These are phyloP conservation scores for Buxus sempervirens DNA, from an alignment of 164 flowering plant genomes.

Conservation along the genomic window DNA sequence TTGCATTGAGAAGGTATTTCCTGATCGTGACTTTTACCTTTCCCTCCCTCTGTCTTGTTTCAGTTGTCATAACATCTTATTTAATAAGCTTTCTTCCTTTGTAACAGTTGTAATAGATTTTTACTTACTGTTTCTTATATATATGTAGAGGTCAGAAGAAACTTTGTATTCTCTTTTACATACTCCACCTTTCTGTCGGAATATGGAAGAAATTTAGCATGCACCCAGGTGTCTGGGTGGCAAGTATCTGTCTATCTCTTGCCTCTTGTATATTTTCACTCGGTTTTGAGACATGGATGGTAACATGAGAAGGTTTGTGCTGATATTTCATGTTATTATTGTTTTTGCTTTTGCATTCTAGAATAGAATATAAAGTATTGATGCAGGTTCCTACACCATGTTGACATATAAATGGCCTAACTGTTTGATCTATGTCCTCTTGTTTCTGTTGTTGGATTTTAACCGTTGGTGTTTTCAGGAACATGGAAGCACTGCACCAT, in stretches of 20 bases:
- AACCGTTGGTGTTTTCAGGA: background rate
- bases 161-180: constrained; percentile 58
- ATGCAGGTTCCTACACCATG: background rate
- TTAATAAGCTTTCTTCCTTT: background rate
- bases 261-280: constrained; percentile 70
- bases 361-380: background rate
- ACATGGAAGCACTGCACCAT: background rate
- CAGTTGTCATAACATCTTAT: background rate
- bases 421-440: background rate
- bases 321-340: too few relatives aligned
- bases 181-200: constrained; percentile 66
- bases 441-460: background rate
- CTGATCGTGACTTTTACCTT: too few relatives aligned
- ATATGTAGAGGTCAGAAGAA: constrained; percentile 71
- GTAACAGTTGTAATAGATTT: background rate
- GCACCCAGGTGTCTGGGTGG: constrained; percentile 53
- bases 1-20: background rate
- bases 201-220: constrained; percentile 53
- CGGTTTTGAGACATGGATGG: constrained; percentile 88
- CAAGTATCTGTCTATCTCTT: constrained; percentile 61
- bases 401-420: background rate
- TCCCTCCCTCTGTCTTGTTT: too few relatives aligned
- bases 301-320: constrained; percentile 78
- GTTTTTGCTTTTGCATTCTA: constrained; percentile 3
- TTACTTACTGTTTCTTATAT: constrained; percentile 1